These are phyloP conservation scores for Geotrichum phurueaensis DNA, from an alignment of 1,139 yeast species.

Conservation along the genomic window DNA sequence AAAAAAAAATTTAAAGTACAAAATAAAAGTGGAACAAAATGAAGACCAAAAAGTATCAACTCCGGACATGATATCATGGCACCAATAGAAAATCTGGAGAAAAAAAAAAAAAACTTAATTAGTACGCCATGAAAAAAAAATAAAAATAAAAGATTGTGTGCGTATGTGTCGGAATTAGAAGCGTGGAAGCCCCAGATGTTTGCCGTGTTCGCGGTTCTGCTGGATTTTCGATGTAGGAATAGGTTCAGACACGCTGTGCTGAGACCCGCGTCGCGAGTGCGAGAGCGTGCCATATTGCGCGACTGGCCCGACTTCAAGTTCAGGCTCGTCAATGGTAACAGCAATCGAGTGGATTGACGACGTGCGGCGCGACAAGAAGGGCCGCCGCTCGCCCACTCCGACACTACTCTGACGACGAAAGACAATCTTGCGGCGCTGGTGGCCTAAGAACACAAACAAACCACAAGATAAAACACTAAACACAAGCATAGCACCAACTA, in stretches of 20 bases:
- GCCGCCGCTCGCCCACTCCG: neutral
- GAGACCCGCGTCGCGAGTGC: neutral
- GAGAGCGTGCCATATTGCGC: neutral
- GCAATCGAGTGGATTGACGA: neutral
- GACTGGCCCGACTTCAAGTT: neutral
- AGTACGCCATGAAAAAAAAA: too few relatives aligned
- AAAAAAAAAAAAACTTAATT: too few relatives aligned
- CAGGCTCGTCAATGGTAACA: neutral
- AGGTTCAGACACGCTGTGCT: slow-evolving; percentile 2
- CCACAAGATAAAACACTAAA: slow-evolving; percentile 26
- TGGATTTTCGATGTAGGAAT: slow-evolving; percentile 4
- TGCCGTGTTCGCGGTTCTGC: neutral
- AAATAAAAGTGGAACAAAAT: neutral
- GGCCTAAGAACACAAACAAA: slow-evolving; percentile 22
- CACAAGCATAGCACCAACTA: slow-evolving; percentile 33
- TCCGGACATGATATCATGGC: too few relatives aligned
- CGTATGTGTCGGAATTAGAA: neutral
- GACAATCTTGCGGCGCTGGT: slow-evolving; percentile 11
- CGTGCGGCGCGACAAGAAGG: neutral
- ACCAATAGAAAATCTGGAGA: too few relatives aligned
- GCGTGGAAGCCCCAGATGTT: neutral
- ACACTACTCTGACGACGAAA: neutral
- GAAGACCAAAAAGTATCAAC: too few relatives aligned
- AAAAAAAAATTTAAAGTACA: neutral
- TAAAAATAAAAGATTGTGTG: too few relatives aligned